Evolutionary conservation across 2,329 filamentous ascomycete species (phyloP).

Genomic region (Celoporthe dispersa): DNA sequence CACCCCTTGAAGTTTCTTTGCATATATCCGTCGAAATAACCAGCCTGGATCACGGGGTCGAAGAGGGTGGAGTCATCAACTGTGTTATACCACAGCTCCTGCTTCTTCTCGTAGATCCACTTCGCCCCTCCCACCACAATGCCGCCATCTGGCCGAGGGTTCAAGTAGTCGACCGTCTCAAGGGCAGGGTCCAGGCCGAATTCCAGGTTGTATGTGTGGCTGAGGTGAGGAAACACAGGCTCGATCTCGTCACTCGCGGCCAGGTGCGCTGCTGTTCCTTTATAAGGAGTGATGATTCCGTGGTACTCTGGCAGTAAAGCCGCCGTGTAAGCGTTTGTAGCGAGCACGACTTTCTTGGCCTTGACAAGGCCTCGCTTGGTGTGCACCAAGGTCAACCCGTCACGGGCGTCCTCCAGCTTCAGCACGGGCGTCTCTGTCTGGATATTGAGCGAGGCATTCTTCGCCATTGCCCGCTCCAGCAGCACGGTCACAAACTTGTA

Average conservation of each 20-base stretch:
- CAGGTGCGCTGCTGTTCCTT: constrained; percentile 27
- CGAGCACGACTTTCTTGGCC: constrained; percentile 22
- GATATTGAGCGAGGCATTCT: constrained; percentile 14
- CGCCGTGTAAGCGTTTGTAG: constrained; percentile 26
- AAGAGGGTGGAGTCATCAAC: constrained; percentile 35
- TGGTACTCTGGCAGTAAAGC: constrained; percentile 24
- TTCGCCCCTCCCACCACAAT: constrained; percentile 30
- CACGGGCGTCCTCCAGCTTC: constrained; percentile 4
- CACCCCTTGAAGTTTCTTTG: constrained; percentile 34
- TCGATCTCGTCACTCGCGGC: constrained; percentile 7
- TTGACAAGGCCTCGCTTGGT: constrained; percentile 16
- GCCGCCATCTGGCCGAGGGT: constrained; percentile 28
- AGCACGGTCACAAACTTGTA: constrained; percentile 29
- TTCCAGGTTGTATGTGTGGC: constrained; percentile 30
- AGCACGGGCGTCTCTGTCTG: constrained; percentile 28
- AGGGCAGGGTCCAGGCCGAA: constrained; percentile 15
- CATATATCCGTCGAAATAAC: constrained; percentile 38
- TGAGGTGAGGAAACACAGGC: constrained; percentile 25
- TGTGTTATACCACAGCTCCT: constrained; percentile 26
- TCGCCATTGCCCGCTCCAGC: constrained; percentile 18
- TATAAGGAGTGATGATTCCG: constrained; percentile 24
- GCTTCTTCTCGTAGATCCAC: constrained; percentile 19
- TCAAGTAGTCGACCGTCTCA: constrained; percentile 27
- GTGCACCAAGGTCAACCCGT: constrained; percentile 16
- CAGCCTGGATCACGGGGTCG: constrained; percentile 24